Conservation (phyloP, 2,329 filamentous ascomycete species). For the Bipolaris zeicola region DNA sequence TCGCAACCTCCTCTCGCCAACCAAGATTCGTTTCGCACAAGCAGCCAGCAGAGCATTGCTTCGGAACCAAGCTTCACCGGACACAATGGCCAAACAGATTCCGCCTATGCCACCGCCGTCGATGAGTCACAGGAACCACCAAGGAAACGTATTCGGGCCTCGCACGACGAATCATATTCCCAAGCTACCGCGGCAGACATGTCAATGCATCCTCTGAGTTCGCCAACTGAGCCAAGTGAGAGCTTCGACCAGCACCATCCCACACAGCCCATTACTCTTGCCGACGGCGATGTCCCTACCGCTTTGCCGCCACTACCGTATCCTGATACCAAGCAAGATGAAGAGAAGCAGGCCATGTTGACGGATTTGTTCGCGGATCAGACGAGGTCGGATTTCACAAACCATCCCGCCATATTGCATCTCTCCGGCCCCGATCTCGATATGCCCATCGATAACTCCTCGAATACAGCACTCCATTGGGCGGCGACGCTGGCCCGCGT, state of each 20-base stretch:
- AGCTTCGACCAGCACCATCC: constrained; percentile 63
- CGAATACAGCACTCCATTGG: constrained; percentile 94
- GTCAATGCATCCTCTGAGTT: constrained; percentile 63
- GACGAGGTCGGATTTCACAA: constrained; percentile 70
- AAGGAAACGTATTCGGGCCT: constrained; percentile 71
- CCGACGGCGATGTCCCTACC: constrained; percentile 60
- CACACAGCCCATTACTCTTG: constrained; percentile 54
- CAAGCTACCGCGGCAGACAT: constrained; percentile 58
- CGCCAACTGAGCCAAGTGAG: constrained; percentile 79
- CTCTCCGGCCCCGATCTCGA: constrained; percentile 83
- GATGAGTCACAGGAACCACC: constrained; percentile 73
- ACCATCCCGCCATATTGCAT: constrained; percentile 76
- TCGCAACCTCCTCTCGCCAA: constrained; percentile 68
- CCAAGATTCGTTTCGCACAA: constrained; percentile 69
- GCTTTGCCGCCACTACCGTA: constrained; percentile 69
- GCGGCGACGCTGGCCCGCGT: constrained; percentile 90
- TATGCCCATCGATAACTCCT: constrained; percentile 86
- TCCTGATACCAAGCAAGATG: constrained; percentile 66
- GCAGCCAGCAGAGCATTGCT: constrained; percentile 79
- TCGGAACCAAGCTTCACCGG: constrained; percentile 75
- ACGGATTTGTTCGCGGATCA: constrained; percentile 66
- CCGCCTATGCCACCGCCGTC: constrained; percentile 66
- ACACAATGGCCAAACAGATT: constrained; percentile 61
- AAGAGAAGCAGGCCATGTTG: constrained; percentile 83
- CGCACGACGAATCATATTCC: constrained; percentile 47